These are phyloP conservation scores for Clausena lansium DNA, from an alignment of 345 rosid genomes.

Conservation along the genomic window DNA sequence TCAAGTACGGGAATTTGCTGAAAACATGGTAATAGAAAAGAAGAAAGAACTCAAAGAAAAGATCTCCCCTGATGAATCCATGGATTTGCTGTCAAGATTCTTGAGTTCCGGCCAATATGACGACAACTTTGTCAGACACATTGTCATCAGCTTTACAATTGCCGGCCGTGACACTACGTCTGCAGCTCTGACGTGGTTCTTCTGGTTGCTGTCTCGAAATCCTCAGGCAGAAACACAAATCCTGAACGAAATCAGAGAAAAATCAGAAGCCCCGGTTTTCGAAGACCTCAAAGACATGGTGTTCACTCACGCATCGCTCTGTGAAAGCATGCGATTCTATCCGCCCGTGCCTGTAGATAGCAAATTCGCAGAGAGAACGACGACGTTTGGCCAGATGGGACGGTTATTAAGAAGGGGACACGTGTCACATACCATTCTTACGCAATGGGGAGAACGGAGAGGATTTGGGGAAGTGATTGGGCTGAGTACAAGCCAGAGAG, in stretches of 20 bases:
- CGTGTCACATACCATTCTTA: conserved; percentile 42
- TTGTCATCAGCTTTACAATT: conserved; percentile 57
- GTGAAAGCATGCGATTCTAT: conserved; percentile 55
- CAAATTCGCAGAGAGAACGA: conserved; percentile 31
- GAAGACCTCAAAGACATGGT: not conserved
- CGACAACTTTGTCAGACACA: conserved; percentile 24
- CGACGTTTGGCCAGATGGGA: conserved; percentile 52
- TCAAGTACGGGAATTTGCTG: conserved; percentile 48
- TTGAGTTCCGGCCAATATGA: conserved; percentile 42
- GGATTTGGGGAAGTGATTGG: conserved; percentile 52
- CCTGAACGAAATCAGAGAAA: conserved; percentile 27
- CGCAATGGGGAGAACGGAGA: conserved; percentile 47
- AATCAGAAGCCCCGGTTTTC: not conserved
- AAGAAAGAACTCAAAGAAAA: conserved; percentile 26
- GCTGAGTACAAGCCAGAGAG: conserved; percentile 49
- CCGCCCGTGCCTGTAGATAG: conserved; percentile 57
- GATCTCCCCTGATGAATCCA: conserved; percentile 19
- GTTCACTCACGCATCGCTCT: conserved; percentile 51
- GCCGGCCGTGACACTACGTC: conserved; percentile 78
- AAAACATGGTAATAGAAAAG: conserved; percentile 46
- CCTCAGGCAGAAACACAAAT: conserved; percentile 36
- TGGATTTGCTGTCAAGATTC: conserved; percentile 57
- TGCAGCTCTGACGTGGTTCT: conserved; percentile 80
- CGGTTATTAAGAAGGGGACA: conserved; percentile 41
- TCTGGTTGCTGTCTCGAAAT: conserved; percentile 48